Conservation (phyloP, 768 basidiomycete species). For the Lactarius indigo region DNA sequence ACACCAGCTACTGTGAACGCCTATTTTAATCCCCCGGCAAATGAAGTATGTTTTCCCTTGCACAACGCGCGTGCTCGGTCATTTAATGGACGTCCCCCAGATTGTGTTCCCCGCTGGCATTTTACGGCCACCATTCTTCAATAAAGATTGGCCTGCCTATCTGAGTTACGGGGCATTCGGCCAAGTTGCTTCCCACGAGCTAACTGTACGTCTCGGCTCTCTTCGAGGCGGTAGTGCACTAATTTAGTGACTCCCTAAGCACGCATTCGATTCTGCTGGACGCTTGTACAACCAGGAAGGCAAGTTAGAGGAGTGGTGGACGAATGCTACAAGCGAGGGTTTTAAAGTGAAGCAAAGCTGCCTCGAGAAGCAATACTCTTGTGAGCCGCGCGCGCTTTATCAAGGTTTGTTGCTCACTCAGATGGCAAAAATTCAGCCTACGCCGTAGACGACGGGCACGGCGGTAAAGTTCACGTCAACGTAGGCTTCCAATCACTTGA, state of each 20-base stretch:
- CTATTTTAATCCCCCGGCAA: slow-evolving; percentile 82
- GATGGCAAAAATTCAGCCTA: slow-evolving; percentile 48
- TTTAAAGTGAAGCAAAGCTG: slow-evolving; percentile 84
- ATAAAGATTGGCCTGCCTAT: slow-evolving; percentile 80
- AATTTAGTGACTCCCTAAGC: slow-evolving; percentile 40
- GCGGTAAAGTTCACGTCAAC: slow-evolving; percentile 80
- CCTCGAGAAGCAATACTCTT: slow-evolving; percentile 88
- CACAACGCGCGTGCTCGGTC: background rate
- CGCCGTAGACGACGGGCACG: slow-evolving; percentile 80
- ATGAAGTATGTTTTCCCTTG: slow-evolving; percentile 54
- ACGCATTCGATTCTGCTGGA: slow-evolving; percentile 89
- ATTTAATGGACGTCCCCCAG: slow-evolving; percentile 36
- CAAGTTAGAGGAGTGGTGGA: slow-evolving; percentile 90
- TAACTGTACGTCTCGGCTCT: slow-evolving; percentile 54
- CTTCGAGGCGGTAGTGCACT: background rate
- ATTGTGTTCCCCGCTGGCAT: slow-evolving; percentile 98
- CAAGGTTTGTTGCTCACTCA: background rate
- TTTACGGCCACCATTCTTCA: slow-evolving; percentile 89
- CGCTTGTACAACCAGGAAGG: slow-evolving; percentile 89
- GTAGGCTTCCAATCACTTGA: slow-evolving; percentile 42
- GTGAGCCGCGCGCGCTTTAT: slow-evolving; percentile 36
- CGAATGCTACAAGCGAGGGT: slow-evolving; percentile 75
- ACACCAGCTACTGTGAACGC: slow-evolving; percentile 83
- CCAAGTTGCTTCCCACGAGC: slow-evolving; percentile 86
- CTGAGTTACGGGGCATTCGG: slow-evolving; percentile 92